These are phyloP conservation scores for Cryptococcus deneoformans DNA, from an alignment of 1,284 basidiomycete species.

Conservation along the genomic window DNA sequence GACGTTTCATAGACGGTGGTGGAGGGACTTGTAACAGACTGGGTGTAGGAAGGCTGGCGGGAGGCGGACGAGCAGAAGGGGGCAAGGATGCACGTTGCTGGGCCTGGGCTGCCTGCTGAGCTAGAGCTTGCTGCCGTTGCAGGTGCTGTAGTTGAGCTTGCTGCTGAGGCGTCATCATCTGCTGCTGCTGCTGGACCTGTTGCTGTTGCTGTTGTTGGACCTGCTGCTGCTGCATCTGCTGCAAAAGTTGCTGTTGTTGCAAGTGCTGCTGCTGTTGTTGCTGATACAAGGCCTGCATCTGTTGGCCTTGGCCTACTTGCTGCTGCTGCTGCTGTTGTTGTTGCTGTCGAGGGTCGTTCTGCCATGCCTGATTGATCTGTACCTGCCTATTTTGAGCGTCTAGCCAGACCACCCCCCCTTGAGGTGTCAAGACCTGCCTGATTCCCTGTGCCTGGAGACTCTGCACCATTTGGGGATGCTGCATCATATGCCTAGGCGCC, in stretches of 20 bases:
- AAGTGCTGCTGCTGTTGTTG: conserved; percentile 6
- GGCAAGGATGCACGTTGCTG: conserved; percentile 10
- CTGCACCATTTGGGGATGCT: conserved; percentile 8
- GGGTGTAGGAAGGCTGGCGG: conserved; percentile 9
- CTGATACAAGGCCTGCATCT: conserved; percentile 8
- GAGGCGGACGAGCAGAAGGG: conserved; percentile 11
- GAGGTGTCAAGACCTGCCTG: conserved; percentile 8
- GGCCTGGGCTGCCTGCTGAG: neutral
- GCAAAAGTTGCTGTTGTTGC: conserved; percentile 4
- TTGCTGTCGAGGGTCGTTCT: conserved; percentile 9
- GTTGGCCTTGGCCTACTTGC: conserved; percentile 3
- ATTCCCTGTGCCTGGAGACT: conserved; percentile 6
- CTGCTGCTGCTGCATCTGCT: conserved; percentile 1
- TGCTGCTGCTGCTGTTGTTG: conserved; percentile 4
- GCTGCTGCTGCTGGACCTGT: conserved; percentile 3
- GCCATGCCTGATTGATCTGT: conserved; percentile 11
- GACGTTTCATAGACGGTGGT: conserved; percentile 9
- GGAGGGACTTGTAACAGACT: conserved; percentile 17
- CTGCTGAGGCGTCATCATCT: conserved; percentile 7
- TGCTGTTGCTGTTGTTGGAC: neutral
- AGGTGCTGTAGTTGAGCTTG: conserved; percentile 3
- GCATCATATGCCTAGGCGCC: conserved; percentile 7
- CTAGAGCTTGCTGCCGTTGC: conserved; percentile 2
- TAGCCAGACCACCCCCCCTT: conserved; percentile 8
- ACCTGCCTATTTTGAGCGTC: conserved; percentile 13